phyloP scores from a whole-genome alignment of 2,329 filamentous ascomycete species.

The Cladosporium sp. region DNA sequence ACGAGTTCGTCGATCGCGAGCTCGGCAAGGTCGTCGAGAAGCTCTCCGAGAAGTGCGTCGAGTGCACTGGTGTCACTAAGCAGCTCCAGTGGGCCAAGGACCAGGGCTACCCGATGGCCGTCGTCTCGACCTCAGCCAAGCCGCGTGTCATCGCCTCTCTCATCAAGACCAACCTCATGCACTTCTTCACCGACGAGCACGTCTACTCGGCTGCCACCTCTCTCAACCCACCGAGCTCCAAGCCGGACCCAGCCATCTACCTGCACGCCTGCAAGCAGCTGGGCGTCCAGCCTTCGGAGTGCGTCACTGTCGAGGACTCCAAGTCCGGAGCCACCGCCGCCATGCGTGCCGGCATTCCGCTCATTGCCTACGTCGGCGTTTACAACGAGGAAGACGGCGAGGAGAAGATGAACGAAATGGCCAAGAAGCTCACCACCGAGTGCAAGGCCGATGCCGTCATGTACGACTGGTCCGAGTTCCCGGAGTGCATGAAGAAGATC shows the following conservation, averaged over 20 bases:
- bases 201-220: constrained; percentile 81
- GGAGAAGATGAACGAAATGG: constrained; percentile 51
- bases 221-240: constrained; percentile 74
- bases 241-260: constrained; percentile 89
- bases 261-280: constrained; percentile 70
- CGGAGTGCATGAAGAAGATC: constrained; percentile 45
- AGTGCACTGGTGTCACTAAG: constrained; percentile 54
- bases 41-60: constrained; percentile 45
- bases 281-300: constrained; percentile 66
- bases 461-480: constrained; percentile 52
- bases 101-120: constrained; percentile 63
- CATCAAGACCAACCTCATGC: constrained; percentile 72
- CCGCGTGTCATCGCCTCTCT: constrained; percentile 73
- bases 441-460: constrained; percentile 47
- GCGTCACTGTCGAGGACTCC: constrained; percentile 81
- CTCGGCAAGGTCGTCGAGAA: constrained; percentile 81
- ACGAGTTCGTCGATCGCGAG: constrained; percentile 70
- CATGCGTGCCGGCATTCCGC: constrained; percentile 71
- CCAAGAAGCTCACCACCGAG: constrained; percentile 45
- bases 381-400: constrained; percentile 65
- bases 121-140: constrained; percentile 77
- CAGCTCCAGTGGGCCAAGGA: constrained; percentile 57
- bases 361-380: constrained; percentile 80
- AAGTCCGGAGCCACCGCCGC: constrained; percentile 77
- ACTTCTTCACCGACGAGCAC: constrained; percentile 71